Evolutionary conservation across 1,139 yeast species (phyloP).

Genomic region (Eremothecium sinecaudum): DNA sequence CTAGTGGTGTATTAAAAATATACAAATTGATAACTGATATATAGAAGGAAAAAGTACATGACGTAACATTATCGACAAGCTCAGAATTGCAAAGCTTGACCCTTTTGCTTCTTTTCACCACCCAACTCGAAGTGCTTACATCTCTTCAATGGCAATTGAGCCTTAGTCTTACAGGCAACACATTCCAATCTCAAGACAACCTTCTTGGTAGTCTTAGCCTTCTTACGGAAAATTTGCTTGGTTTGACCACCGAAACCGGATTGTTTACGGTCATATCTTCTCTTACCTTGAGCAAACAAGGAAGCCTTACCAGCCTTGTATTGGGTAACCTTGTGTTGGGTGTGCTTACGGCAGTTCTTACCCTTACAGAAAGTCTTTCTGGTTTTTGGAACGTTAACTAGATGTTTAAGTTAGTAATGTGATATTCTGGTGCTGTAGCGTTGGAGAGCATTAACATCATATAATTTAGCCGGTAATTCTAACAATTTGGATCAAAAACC

Average conservation of each 20-base stretch:
- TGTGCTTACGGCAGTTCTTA: slow-evolving; percentile 98
- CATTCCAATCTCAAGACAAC: slow-evolving; percentile 99
- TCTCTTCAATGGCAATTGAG: slow-evolving; percentile 97
- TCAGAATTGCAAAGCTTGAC: slow-evolving; percentile 94
- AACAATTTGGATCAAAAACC: too few species aligned
- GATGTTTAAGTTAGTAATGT: slow-evolving; percentile 2
- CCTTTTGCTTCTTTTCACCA: slow-evolving; percentile 99
- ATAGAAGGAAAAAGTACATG: slow-evolving; percentile 18
- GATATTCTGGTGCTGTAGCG: neutral
- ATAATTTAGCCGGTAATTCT: too few species aligned
- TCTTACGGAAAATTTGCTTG: slow-evolving; percentile 99
- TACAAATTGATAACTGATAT: slow-evolving; percentile 11
- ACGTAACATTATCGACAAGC: slow-evolving; percentile 19
- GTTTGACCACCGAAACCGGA: slow-evolving; percentile 99
- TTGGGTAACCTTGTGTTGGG: slow-evolving; percentile 99
- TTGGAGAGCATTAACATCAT: too few species aligned
- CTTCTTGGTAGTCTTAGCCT: slow-evolving; percentile 99
- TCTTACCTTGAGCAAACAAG: slow-evolving; percentile 98
- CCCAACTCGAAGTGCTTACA: slow-evolving; percentile 99
- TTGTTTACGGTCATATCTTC: slow-evolving; percentile 99
- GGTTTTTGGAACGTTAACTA: slow-evolving; percentile 99
- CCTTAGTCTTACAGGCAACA: slow-evolving; percentile 97
- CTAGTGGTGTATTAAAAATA: slow-evolving; percentile 9
- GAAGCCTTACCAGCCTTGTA: slow-evolving; percentile 99
- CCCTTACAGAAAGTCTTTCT: slow-evolving; percentile 99